Conservation (phyloP, 1,139 yeast genomes). For the Protomyces arabidopsidicola region DNA sequence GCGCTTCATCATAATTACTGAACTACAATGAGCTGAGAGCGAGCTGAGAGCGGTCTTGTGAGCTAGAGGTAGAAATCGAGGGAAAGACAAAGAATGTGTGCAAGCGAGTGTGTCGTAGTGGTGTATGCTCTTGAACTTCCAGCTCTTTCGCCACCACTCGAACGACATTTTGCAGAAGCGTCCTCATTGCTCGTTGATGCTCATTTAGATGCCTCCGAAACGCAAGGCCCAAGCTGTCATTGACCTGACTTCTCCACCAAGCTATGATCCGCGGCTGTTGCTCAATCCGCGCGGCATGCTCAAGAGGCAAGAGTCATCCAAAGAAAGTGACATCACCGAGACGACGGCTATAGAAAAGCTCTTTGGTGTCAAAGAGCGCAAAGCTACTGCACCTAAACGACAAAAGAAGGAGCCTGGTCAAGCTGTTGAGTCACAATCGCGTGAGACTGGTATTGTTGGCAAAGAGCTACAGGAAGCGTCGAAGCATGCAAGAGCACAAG, state of each 20-base stretch:
- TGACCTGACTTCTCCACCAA: conserved; percentile 14
- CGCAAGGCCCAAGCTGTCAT: neutral
- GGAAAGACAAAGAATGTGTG: too few relatives aligned
- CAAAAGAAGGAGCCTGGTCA: conserved; percentile 17
- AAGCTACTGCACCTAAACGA: conserved; percentile 2
- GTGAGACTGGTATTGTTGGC: conserved; percentile 17
- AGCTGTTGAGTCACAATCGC: neutral
- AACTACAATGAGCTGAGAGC: neutral
- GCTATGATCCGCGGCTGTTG: conserved; percentile 15
- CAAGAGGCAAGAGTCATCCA: conserved; percentile 13
- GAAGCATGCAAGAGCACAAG: neutral
- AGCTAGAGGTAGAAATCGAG: too few relatives aligned
- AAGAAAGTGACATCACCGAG: conserved; percentile 23
- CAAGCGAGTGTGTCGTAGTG: too few relatives aligned
- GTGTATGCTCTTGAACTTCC: too few relatives aligned
- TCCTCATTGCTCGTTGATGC: neutral
- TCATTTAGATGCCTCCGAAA: neutral
- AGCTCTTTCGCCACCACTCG: too few relatives aligned
- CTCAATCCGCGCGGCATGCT: conserved; percentile 17
- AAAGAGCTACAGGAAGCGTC: conserved; percentile 24
- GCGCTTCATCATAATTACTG: neutral
- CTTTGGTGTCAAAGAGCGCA: conserved; percentile 21
- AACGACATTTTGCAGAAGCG: too few relatives aligned
- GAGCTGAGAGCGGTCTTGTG: neutral
- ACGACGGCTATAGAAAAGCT: conserved; percentile 11